Conservation (phyloP, 306 rosid genomes). For the Trifolium pratense region DNA sequence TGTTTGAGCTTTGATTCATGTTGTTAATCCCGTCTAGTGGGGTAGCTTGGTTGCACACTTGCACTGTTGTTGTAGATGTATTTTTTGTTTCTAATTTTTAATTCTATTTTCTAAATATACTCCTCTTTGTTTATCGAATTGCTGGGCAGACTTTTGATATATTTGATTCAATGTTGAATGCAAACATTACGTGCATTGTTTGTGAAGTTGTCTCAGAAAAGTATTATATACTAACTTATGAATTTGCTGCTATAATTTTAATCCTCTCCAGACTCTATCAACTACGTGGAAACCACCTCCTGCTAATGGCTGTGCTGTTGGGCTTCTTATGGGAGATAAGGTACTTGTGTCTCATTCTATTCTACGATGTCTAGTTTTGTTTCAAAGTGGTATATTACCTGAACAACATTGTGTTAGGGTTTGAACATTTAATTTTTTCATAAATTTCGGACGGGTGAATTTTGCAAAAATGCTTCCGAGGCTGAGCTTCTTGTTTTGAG, state of each 20-base stretch:
- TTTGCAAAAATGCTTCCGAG: conserved; percentile 13
- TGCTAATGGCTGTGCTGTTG: conserved; percentile 69
- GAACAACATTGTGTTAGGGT: conserved; percentile 12
- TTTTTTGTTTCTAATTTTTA: conserved; percentile 28
- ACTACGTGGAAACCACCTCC: conserved; percentile 70
- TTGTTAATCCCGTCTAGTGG: not conserved
- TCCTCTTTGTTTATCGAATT: conserved; percentile 10
- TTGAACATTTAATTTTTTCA: conserved; percentile 30
- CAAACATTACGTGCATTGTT: conserved; percentile 9
- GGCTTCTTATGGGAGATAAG: conserved; percentile 80
- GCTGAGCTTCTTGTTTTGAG: conserved; percentile 24
- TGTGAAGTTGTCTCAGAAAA: conserved; percentile 11
- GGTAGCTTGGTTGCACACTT: conserved; percentile 18
- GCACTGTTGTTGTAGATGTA: not conserved
- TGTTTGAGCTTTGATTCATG: conserved; percentile 24
- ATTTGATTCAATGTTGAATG: conserved; percentile 24
- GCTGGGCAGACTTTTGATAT: conserved; percentile 24
- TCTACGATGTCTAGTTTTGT: conserved; percentile 21
- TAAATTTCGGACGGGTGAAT: conserved; percentile 7
- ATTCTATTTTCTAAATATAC: conserved; percentile 20
- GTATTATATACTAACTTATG: not conserved
- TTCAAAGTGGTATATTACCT: conserved; percentile 24
- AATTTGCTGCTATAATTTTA: conserved; percentile 32
- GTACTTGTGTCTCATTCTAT: conserved; percentile 49
- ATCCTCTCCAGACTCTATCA: conserved; percentile 68